A percentile compares a stretch with the other conserved stretches of the same genome.
Evolutionary conservation across 1,284 basidiomycete species (phyloP).

Genomic region (Phlebopus sp.): DNA sequence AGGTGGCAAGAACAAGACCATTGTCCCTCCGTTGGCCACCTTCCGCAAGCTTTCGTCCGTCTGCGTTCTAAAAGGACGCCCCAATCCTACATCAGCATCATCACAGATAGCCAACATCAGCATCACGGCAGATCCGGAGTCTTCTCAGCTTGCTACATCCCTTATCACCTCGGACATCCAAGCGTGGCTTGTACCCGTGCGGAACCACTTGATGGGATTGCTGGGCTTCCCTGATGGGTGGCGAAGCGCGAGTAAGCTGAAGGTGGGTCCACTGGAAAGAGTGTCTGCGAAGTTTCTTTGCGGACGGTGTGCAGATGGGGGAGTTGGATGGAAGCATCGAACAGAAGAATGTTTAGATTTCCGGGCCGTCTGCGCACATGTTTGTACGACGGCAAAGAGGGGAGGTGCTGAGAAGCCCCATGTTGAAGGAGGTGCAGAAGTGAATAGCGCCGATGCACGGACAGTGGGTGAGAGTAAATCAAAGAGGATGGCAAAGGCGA

Average conservation of each 20-base stretch:
- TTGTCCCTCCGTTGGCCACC: constrained; percentile 40
- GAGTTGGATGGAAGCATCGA: constrained; percentile 31
- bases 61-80: constrained; percentile 35
- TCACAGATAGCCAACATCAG: constrained; percentile 1
- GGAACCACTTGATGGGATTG: constrained; percentile 39
- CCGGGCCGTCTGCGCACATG: constrained; percentile 53
- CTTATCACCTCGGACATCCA: constrained; percentile 45
- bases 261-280: constrained; percentile 54
- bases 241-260: constrained; percentile 43
- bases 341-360: constrained; percentile 51
- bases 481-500: constrained; percentile 22
- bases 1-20: constrained; percentile 12
- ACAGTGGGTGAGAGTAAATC: neutral
- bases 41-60: constrained; percentile 46
- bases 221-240: constrained; percentile 48
- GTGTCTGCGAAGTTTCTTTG: constrained; percentile 60
- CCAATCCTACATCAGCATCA: constrained; percentile 11
- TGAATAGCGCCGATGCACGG: constrained; percentile 9
- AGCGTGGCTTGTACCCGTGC: constrained; percentile 46
- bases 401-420: neutral
- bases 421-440: neutral
- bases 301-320: constrained; percentile 41
- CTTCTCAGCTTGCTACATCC: constrained; percentile 32
- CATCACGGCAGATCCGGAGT: constrained; percentile 27
- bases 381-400: constrained; percentile 35